Percentiles rank a stretch among this genome's conserved stretches.
Conservation (phyloP, 805 yeast genomes). For the Starmerella bacillaris region DNA sequence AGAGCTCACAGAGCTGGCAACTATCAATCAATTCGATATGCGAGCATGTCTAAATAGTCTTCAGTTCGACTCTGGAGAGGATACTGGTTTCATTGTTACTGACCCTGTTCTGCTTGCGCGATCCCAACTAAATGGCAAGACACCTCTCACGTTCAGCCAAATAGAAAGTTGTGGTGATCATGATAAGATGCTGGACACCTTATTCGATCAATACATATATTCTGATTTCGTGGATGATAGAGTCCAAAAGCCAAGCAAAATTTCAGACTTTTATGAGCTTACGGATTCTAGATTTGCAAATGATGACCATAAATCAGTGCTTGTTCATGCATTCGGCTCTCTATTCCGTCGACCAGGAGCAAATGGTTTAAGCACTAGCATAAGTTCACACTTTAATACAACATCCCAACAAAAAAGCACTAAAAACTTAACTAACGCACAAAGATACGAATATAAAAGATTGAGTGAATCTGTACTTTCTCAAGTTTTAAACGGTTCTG, state of each 20-base stretch:
- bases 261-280: constrained; percentile 64
- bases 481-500: constrained; percentile 15
- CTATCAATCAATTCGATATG: constrained; percentile 61
- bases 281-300: constrained; percentile 30
- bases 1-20: constrained; percentile 46
- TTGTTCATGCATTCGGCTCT: constrained; percentile 40
- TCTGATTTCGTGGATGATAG: constrained; percentile 45
- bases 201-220: constrained; percentile 48
- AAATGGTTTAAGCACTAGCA: too few species aligned
- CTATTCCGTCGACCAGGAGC: constrained; percentile 30
- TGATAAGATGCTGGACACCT: constrained; percentile 49
- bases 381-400: too few species aligned
- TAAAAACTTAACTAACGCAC: not conserved
- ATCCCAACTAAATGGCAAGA: constrained; percentile 40
- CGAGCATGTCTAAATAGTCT: constrained; percentile 69
- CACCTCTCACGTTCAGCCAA: constrained; percentile 30
- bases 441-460: constrained; percentile 18
- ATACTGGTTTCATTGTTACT: not conserved
- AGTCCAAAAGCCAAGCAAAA: constrained; percentile 28
- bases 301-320: constrained; percentile 11
- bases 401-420: too few species aligned
- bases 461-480: constrained; percentile 21
- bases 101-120: constrained; percentile 39
- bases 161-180: constrained; percentile 32
- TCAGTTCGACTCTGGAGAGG: constrained; percentile 36